These are phyloP conservation scores for Phialophora macrospora DNA, from an alignment of 2,329 filamentous ascomycete species.

Conservation along the genomic window DNA sequence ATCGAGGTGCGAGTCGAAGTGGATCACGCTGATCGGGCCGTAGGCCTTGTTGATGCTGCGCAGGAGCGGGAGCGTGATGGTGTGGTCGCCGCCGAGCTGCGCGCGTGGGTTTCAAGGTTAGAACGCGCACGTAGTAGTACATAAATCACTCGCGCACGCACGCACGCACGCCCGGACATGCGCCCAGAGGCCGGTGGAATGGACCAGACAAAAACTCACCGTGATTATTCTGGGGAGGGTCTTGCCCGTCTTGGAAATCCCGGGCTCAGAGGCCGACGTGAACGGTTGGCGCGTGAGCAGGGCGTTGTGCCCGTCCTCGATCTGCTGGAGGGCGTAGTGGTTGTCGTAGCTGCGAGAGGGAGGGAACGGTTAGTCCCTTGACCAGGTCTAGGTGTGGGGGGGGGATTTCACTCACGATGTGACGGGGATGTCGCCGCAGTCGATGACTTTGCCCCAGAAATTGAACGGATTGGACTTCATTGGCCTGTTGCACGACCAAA, in stretches of 20 bases:
- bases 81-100: conserved; percentile 56
- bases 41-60: conserved; percentile 68
- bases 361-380: too few species aligned
- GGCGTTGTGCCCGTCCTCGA: conserved; percentile 80
- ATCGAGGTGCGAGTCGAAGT: conserved; percentile 66
- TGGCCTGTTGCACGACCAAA: conserved; percentile 48
- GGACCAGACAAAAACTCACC: not conserved
- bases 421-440: conserved; percentile 84
- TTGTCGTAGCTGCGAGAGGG: conserved; percentile 71
- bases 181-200: too few species aligned
- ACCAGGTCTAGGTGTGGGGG: too few species aligned
- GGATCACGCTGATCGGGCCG: conserved; percentile 67
- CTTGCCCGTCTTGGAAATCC: conserved; percentile 72
- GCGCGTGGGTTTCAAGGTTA: too few species aligned
- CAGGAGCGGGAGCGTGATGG: conserved; percentile 56
- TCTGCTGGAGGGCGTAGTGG: conserved; percentile 77
- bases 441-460: conserved; percentile 77
- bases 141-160: too few species aligned
- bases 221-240: conserved; percentile 83
- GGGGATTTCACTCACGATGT: conserved; percentile 66
- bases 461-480: conserved; percentile 79
- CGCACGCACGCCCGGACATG: too few species aligned
- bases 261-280: conserved; percentile 69
- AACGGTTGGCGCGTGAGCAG: conserved; percentile 72
- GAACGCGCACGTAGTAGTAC: too few species aligned